Base-by-base conservation (phyloP, 306 rosid species). In the Prunus davidiana region DNA sequence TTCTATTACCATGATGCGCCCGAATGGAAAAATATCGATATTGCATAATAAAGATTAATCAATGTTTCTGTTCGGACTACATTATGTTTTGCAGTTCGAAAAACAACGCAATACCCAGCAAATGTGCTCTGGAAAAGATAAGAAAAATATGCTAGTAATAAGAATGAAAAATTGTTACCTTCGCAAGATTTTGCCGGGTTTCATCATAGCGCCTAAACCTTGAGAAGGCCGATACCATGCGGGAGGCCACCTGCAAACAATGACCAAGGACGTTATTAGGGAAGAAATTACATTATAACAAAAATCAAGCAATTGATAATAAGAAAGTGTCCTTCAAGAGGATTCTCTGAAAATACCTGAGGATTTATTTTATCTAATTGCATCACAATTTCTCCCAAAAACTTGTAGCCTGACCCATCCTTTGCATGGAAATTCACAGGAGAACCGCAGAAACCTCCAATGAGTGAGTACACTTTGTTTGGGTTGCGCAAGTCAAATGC, bases 141-240 rank as follows among this genome's bases (percentile, higher is more conserved):
- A 24, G 3, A 46, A 5, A 47, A 19, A 18, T 9, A 22, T 3
- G 74, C 19, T 0, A 50, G 56, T 11, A 30, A 14, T 15, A 52
- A 43, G 45, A 57, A 25, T 8, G 34, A 41, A 2, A 50, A 38
- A 3, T 47, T 27, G 54, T 71, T 86, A 92, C 99, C 93, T 89
- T 92, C 20, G 98, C 93, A 72, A 83, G 94, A 8, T 81, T 91
- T 84, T 96, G 99, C 64, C 99, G 85, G 77, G 81, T 69, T 82
- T 83, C 94, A 41, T 96, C 99, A n/a, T 86, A 89, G 6, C 98
- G 98, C 84, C 46, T 92, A 93, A 97, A 96, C 83, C 98, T 88
- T 64, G 99, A 92, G 86, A 96, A 96, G 82, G 96, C 96, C 6
- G 99, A 91, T 51, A 96, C 98, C 99, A 96, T 92, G 76, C 99